Percentiles rank a stretch among this genome's conserved stretches.
These are phyloP conservation scores for Xerocomus nothofagi DNA, from an alignment of 1,284 basidiomycete genomes.

Conservation along the genomic window DNA sequence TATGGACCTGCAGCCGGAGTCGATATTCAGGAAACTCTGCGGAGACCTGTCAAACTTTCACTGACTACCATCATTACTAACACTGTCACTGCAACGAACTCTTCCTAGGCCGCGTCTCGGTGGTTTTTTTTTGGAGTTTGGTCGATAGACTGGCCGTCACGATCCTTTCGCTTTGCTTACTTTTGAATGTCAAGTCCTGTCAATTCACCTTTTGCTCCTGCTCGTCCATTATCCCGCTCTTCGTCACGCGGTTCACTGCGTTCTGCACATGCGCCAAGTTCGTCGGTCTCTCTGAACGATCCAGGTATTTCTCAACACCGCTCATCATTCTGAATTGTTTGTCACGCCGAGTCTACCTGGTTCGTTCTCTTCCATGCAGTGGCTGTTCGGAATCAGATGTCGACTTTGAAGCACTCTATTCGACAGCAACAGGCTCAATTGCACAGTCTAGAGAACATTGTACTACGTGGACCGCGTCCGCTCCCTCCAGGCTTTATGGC, in stretches of 20 bases:
- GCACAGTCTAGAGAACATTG: constrained; percentile 59
- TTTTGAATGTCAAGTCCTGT: constrained; percentile 38
- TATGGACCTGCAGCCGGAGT: constrained; percentile 12
- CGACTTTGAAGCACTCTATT: constrained; percentile 73
- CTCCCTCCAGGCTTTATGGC: constrained; percentile 46
- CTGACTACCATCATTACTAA: constrained; percentile 12
- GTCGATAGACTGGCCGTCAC: constrained; percentile 26
- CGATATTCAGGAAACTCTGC: constrained; percentile 7
- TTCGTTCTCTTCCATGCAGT: constrained; percentile 46
- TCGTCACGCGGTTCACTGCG: constrained; percentile 58
- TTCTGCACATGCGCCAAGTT: constrained; percentile 51
- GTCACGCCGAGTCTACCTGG: constrained; percentile 26
- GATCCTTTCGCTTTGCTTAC: constrained; percentile 24
- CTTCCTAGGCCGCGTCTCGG: constrained; percentile 6
- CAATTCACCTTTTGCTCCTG: constrained; percentile 30
- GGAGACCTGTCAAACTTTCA: not conserved
- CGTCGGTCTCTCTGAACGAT: constrained; percentile 53
- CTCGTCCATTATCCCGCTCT: constrained; percentile 50
- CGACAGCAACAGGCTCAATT: constrained; percentile 76
- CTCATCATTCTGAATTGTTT: constrained; percentile 25
- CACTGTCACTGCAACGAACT: constrained; percentile 9
- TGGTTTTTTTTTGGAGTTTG: constrained; percentile 14
- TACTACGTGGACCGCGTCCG: constrained; percentile 63
- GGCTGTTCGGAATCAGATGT: constrained; percentile 69
- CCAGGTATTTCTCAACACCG: constrained; percentile 45